phyloP scores from a whole-genome alignment of 495 filamentous ascomycete genomes.

The Penicillium paradoxum region DNA sequence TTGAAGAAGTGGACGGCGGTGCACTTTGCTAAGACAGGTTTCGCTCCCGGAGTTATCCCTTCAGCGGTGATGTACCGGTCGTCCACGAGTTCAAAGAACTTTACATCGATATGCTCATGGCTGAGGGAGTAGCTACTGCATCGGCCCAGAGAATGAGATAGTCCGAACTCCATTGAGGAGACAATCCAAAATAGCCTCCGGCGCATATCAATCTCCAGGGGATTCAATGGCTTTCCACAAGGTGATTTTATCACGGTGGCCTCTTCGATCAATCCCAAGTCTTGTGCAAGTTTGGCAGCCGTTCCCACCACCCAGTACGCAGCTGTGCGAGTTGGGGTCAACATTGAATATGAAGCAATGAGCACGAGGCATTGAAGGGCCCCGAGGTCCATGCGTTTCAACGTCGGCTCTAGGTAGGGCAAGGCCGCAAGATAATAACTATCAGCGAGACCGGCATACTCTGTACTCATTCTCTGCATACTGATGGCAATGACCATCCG shows the following conservation, averaged over 20 bases:
- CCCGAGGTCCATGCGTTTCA: constrained; percentile 74
- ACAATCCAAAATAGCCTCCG: constrained; percentile 83
- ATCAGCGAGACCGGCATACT: constrained; percentile 81
- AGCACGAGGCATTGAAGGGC: constrained; percentile 86
- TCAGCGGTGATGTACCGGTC: constrained; percentile 75
- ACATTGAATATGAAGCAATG: constrained; percentile 84
- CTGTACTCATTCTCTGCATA: constrained; percentile 78
- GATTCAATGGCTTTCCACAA: constrained; percentile 46
- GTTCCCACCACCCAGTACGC: constrained; percentile 88
- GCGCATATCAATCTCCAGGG: constrained; percentile 79
- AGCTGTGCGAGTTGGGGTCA: constrained; percentile 85
- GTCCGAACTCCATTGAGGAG: constrained; percentile 76
- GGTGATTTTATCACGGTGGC: constrained; percentile 64
- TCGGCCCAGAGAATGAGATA: constrained; percentile 80
- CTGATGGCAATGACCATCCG: constrained; percentile 89
- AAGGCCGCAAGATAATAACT: constrained; percentile 87
- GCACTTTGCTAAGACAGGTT: constrained; percentile 68
- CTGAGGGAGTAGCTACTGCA: constrained; percentile 75
- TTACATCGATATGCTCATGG: constrained; percentile 74
- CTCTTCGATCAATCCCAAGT: constrained; percentile 79
- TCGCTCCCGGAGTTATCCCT: constrained; percentile 63
- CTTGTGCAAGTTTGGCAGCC: constrained; percentile 77
- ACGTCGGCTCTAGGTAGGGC: constrained; percentile 68
- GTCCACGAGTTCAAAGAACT: constrained; percentile 71
- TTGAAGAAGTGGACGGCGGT: constrained; percentile 88